Base-by-base conservation (phyloP, 768 basidiomycete genomes). In the Mycena epipterygia region DNA sequence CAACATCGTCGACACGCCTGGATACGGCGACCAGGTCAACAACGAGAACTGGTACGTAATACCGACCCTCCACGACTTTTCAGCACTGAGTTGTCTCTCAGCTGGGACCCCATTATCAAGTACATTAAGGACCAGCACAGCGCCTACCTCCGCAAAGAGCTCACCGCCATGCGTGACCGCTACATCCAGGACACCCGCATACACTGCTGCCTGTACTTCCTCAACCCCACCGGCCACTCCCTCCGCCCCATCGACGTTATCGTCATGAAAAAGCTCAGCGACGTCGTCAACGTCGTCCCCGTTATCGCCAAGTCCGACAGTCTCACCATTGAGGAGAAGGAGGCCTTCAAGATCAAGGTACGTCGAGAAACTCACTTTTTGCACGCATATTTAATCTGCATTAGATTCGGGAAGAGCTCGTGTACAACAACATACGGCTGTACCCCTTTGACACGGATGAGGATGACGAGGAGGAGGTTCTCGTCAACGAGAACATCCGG, bases 41-140 rank as follows among this genome's bases (percentile, higher is more conserved):
- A 99, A 99, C 82, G 97, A 99, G 82, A 94, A 94, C 81, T 98
- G 98, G 95, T 96, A 76, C 55, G 91, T 81, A 32, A 41, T 41
- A 44, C 41, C 37, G 61, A 70, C 41, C 67, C 61, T 35, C 37
- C 12, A 29, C 67, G 46, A 37, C 30, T 70, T 35, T 61, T 71
- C 46, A 46, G n/a, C 46, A 30, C 39, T 56, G 25, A n/a, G 23
- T 39, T 30, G 42, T 39, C 17, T 0, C 46, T n/a, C 70, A 97
- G 95, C 87, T 99, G 97, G 97, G 97, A 99, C 78, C 95, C 97
- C 48, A 99, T 99, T 77, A 89, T 99, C 80, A 98, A 98, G 83
- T 98, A 99, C 82, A 98, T 98, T 87, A 96, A 97, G 86, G 97
- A 99, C 87, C 97, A 99, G 80, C 97, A 99, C 86, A 96, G 95